Conservation (phyloP, 495 filamentous ascomycete species). For the Xylaria scruposa region DNA sequence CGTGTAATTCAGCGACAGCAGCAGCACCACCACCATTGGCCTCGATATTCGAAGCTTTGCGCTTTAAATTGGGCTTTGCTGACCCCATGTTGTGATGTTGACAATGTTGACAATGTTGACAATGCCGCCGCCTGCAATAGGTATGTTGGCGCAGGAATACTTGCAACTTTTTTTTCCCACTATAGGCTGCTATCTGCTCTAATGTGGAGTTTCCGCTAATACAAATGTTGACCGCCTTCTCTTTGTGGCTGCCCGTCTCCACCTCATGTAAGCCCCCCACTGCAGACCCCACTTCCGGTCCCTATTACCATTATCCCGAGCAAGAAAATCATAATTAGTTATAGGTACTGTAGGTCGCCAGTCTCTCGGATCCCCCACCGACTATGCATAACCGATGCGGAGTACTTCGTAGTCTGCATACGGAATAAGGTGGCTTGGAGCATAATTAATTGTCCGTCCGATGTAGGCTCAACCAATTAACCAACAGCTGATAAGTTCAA, state of each 20-base stretch:
- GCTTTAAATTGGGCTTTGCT: slow-evolving; percentile 50
- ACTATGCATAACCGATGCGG: background rate
- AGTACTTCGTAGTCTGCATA: background rate
- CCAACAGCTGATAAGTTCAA: slow-evolving; percentile 16
- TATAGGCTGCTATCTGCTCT: slow-evolving; percentile 6
- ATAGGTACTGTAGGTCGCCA: background rate
- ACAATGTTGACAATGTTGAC: slow-evolving; percentile 20
- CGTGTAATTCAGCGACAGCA: slow-evolving; percentile 40
- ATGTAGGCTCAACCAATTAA: background rate
- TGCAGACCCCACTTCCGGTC: background rate
- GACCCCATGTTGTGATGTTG: slow-evolving; percentile 46
- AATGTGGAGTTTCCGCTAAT: slow-evolving; percentile 25
- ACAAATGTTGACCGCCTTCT: slow-evolving; percentile 27
- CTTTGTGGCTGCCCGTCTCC: background rate
- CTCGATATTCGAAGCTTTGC: slow-evolving; percentile 48
- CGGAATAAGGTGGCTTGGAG: background rate
- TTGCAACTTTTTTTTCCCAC: slow-evolving; percentile 30
- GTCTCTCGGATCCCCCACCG: background rate
- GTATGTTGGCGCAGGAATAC: slow-evolving; percentile 17
- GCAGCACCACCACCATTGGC: slow-evolving; percentile 37
- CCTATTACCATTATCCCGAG: background rate
- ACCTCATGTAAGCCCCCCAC: background rate
- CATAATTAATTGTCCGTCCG: slow-evolving; percentile 19
- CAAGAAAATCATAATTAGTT: background rate
- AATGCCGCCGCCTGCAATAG: slow-evolving; percentile 27